phyloP scores from a whole-genome alignment of 371 early-diverging fungal species.

The Mortierella sp. region DNA sequence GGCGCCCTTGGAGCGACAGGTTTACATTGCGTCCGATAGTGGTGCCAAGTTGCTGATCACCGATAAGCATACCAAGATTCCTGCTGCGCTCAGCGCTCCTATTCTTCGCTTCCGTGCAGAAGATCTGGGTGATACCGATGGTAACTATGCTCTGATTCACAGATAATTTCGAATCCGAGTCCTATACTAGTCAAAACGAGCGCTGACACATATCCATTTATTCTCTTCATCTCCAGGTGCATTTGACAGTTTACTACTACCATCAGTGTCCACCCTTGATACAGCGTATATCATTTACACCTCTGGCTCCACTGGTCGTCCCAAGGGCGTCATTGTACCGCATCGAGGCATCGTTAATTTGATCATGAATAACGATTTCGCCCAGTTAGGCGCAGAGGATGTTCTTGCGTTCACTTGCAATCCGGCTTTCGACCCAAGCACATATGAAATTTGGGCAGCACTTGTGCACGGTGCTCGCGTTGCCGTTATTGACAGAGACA shows the following conservation, averaged over 20 bases:
- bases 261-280: background rate
- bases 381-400: no score
- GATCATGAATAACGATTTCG: background rate
- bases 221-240: no score
- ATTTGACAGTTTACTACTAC: no score
- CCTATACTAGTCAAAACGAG: no score
- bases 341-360: slow-evolving; percentile 41
- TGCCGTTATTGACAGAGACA: background rate
- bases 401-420: background rate
- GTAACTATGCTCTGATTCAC: no score
- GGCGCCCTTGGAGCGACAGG: background rate
- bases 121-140: no score
- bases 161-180: no score
- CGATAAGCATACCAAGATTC: background rate
- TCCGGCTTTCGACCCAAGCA: background rate
- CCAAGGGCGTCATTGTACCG: slow-evolving; percentile 57
- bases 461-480: background rate
- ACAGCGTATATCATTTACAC: slow-evolving; percentile 56
- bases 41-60: background rate
- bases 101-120: no score
- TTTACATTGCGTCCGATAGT: slow-evolving; percentile 4
- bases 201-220: no score
- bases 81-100: no score
- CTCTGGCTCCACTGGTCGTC: slow-evolving; percentile 60
- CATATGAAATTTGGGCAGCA: slow-evolving; percentile 5